A percentile compares a stretch with the other conserved stretches of the same genome.
phyloP scores from a whole-genome alignment of 2,329 filamentous ascomycete genomes.

The Periglandula ipomoeae region DNA sequence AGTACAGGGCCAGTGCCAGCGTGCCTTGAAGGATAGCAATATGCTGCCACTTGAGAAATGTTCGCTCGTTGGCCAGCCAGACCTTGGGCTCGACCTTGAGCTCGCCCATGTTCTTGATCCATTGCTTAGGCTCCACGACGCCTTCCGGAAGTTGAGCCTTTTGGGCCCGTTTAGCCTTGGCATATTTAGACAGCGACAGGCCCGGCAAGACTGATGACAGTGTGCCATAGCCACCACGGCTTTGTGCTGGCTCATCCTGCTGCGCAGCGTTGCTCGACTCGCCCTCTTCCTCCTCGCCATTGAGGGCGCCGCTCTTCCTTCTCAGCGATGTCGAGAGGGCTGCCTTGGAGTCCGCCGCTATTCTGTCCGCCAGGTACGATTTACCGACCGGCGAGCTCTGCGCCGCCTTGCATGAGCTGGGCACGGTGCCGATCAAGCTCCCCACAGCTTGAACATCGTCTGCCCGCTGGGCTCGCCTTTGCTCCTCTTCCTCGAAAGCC shows the following conservation, averaged over 20 bases:
- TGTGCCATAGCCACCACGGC: conserved; percentile 36
- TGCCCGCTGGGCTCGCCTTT: conserved; percentile 67
- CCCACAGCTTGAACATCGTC: conserved; percentile 87
- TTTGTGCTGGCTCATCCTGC: conserved; percentile 19
- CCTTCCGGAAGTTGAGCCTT: conserved; percentile 64
- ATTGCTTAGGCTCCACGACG: conserved; percentile 72
- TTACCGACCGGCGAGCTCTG: conserved; percentile 60
- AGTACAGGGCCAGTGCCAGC: conserved; percentile 76
- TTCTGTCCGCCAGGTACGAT: conserved; percentile 51
- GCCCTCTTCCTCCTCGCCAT: conserved; percentile 27
- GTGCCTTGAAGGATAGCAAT: conserved; percentile 81
- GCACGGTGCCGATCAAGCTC: conserved; percentile 62
- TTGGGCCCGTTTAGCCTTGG: conserved; percentile 44
- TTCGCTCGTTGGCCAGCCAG: conserved; percentile 96
- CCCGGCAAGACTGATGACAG: conserved; percentile 69
- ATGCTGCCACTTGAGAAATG: conserved; percentile 98
- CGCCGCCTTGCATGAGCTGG: conserved; percentile 45
- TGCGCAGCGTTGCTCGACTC: conserved; percentile 26
- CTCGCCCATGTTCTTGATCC: conserved; percentile 92
- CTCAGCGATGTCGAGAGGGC: conserved; percentile 20
- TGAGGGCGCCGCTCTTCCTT: conserved; percentile 16
- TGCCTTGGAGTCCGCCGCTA: conserved; percentile 35
- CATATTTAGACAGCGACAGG: conserved; percentile 74
- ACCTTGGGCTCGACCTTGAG: conserved; percentile 95
- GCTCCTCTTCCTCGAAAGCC: conserved; percentile 86